Conservation (phyloP, 352 stramenopile genomes). For the Pilasporangium apinafurcum region DNA sequence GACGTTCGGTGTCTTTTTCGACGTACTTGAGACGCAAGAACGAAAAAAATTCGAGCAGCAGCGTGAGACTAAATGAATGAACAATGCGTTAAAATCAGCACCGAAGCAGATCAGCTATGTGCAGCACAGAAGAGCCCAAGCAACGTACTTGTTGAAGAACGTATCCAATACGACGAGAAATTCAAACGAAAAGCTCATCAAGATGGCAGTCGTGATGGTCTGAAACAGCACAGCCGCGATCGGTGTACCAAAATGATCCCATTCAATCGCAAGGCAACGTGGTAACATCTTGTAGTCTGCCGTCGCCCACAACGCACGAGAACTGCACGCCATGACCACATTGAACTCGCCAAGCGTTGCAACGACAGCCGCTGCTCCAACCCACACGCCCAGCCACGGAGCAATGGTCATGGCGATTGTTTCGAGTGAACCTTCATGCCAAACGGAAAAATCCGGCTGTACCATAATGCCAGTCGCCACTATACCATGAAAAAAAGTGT, state of each 20-base stretch:
- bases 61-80: slow-evolving; percentile 55
- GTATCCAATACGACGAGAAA: slow-evolving; percentile 79
- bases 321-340: slow-evolving; percentile 82
- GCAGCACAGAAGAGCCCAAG: background rate
- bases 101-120: background rate
- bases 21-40: slow-evolving; percentile 83
- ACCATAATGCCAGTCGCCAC: slow-evolving; percentile 77
- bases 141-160: slow-evolving; percentile 84
- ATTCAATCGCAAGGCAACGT: slow-evolving; percentile 46
- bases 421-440: slow-evolving; percentile 70
- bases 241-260: slow-evolving; percentile 70
- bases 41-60: slow-evolving; percentile 80
- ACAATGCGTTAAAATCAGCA: too few relatives aligned
- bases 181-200: slow-evolving; percentile 86
- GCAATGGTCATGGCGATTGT: slow-evolving; percentile 68
- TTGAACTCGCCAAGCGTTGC: slow-evolving; percentile 83
- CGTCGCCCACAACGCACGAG: slow-evolving; percentile 71
- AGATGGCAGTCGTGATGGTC: slow-evolving; percentile 57
- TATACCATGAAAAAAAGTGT: slow-evolving; percentile 6
- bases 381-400: slow-evolving; percentile 77
- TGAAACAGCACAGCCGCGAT: slow-evolving; percentile 76
- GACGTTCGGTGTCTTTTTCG: slow-evolving; percentile 63
- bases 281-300: slow-evolving; percentile 86
- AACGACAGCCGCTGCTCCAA: slow-evolving; percentile 68
- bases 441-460: slow-evolving; percentile 56